phyloP scores from a whole-genome alignment of 1,139 yeast genomes.

The Blastobotrys elegans region DNA sequence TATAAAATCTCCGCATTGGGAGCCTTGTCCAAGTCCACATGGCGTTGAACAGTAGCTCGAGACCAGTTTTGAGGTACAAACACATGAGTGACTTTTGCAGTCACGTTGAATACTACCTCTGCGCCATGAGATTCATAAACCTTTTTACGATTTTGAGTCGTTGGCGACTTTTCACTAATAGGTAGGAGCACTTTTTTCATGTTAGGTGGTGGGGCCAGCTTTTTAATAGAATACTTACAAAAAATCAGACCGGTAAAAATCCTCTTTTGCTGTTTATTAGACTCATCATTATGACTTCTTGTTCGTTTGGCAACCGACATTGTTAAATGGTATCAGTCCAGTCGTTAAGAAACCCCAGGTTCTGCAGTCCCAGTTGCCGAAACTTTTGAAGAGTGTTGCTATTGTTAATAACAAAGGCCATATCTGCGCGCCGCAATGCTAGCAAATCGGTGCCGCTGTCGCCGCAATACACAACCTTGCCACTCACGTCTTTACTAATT shows the following conservation, averaged over 20 bases:
- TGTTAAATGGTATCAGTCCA: slow-evolving; percentile 4
- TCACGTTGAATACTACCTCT: background rate
- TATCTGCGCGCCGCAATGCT: slow-evolving; percentile 46
- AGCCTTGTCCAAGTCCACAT: slow-evolving; percentile 8
- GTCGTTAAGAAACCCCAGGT: slow-evolving; percentile 12
- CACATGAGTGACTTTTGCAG: slow-evolving; percentile 29
- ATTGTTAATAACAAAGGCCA: slow-evolving; percentile 44
- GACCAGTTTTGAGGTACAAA: slow-evolving; percentile 27
- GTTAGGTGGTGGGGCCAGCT: background rate
- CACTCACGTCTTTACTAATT: background rate
- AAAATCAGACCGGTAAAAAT: background rate
- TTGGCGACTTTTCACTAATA: background rate
- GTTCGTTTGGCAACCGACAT: slow-evolving; percentile 8
- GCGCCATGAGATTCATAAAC: background rate
- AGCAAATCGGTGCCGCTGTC: slow-evolving; percentile 63
- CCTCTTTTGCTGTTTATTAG: background rate
- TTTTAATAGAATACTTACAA: background rate
- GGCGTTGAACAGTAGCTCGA: slow-evolving; percentile 11
- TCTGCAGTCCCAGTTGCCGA: slow-evolving; percentile 15
- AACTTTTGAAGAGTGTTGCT: slow-evolving; percentile 14
- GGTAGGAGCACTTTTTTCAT: background rate
- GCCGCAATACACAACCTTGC: slow-evolving; percentile 45
- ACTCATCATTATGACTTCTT: background rate
- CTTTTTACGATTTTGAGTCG: background rate
- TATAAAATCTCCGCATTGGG: slow-evolving; percentile 21